Base-by-base conservation (phyloP, 306 rosid genomes). In the Pueraria montana region DNA sequence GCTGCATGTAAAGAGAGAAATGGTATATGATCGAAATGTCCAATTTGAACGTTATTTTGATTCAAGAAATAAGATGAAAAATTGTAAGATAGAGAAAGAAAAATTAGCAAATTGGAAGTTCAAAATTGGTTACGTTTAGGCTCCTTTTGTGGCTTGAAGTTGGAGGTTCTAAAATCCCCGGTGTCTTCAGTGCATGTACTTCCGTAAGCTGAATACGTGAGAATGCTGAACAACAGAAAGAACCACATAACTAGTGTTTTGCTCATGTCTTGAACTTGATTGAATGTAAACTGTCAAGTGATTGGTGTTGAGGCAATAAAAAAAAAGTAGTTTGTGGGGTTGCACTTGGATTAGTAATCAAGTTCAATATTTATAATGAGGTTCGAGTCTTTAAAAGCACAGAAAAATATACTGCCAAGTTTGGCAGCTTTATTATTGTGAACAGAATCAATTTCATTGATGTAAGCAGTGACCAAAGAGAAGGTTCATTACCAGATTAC, bases 141-240 rank as follows among this genome's bases (percentile, higher is more conserved):
- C 5, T 80, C 84, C 14, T 79, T 79, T 36, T 63, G 21, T 79
- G 16, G 81, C 79, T 80, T 49, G 26, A 16, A 53, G 78, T 80
- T 49, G 26, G 18, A 53, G 78, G 63, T 58, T 67, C 21, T 71
- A 56, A 30, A 20, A 53, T 34, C 40, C 5, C 40, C 5, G 5
- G 40, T 34, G 5, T 67, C 58, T 46, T 62, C 52, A 24, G 24
- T 17, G 61, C n/a, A 17, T 62, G 87, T 40, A 34, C 53, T 63
- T 68, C 76, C 85, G 17, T 82, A 68, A 61, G 88, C 79, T 56
- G 89, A 65, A 56, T 58, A 55, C 3, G 82, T 48, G 34, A 63
- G 81, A 72, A 74, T 62, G 76, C 77, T 61, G 63, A 87, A 87
- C 13, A 87, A 87, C 13, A 84, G 3, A 72, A 87, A 76, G 62